These are phyloP conservation scores for Periconia sp. DNA, from an alignment of 2,329 filamentous ascomycete species.

Conservation along the genomic window DNA sequence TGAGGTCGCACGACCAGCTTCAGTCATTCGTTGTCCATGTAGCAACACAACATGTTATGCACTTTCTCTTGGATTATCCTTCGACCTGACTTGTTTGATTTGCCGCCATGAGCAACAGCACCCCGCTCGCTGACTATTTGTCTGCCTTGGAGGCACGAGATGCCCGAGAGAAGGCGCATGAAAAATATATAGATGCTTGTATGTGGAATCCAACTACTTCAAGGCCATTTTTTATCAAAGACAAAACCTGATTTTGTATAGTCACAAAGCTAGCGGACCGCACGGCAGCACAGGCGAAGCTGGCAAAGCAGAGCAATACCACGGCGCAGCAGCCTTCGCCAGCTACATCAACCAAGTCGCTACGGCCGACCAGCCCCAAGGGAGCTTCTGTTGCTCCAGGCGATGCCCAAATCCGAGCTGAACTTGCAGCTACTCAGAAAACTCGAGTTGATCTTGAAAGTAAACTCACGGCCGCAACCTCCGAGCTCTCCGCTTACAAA, in stretches of 20 bases:
- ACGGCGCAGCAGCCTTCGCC: conserved; percentile 18
- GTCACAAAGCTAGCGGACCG: conserved; percentile 52
- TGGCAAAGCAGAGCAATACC: conserved; percentile 22
- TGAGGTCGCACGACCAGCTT: not conserved
- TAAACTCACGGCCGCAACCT: conserved; percentile 62
- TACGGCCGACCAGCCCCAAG: conserved; percentile 22
- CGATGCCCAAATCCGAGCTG: conserved; percentile 50
- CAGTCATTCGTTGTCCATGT: conserved; percentile 13
- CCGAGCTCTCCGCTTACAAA: conserved; percentile 67
- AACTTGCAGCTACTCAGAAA: conserved; percentile 76
- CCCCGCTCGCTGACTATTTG: conserved; percentile 82
- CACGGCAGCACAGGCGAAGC: conserved; percentile 34
- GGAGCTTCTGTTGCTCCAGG: conserved; percentile 19
- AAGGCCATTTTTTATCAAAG: not conserved
- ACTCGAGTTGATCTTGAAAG: conserved; percentile 69
- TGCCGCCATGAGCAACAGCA: conserved; percentile 54
- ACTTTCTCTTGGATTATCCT: conserved; percentile 1
- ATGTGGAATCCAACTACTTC: conserved; percentile 25
- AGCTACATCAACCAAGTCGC: conserved; percentile 22
- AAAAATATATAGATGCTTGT: conserved; percentile 79
- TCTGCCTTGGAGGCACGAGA: conserved; percentile 72
- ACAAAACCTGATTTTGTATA: conserved; percentile 13
- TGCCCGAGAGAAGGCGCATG: conserved; percentile 65
- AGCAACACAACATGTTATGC: conserved; percentile 23
- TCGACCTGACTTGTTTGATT: conserved; percentile 6